phyloP scores from a whole-genome alignment of 1,284 basidiomycete genomes.

The Rhodotorula sp. region DNA sequence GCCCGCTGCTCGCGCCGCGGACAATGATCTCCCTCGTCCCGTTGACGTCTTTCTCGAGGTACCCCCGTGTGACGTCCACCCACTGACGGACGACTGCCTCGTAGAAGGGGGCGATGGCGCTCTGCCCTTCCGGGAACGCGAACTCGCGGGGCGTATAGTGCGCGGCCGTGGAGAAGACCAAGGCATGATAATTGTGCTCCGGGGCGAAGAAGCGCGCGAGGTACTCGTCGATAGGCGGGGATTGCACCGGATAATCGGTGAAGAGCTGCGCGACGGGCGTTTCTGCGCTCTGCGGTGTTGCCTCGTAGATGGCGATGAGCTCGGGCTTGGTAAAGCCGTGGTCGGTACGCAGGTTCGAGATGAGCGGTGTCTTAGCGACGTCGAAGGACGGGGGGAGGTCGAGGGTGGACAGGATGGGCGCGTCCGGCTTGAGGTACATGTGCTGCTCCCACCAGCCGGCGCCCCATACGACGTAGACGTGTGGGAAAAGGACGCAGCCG shows the following conservation, averaged over 20 bases:
- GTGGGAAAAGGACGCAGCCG: conserved; percentile 1
- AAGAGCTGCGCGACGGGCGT: neutral
- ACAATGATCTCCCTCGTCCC: neutral
- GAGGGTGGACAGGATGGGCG: neutral
- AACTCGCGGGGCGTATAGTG: conserved; percentile 11
- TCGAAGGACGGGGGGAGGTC: neutral
- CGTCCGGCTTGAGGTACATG: neutral
- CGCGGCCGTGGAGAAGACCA: conserved; percentile 5
- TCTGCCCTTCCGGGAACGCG: neutral
- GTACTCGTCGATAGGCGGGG: neutral
- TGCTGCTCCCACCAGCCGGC: conserved; percentile 9
- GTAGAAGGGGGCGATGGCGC: neutral
- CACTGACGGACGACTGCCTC: neutral
- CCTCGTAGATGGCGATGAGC: conserved; percentile 1
- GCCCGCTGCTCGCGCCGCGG: conserved; percentile 5
- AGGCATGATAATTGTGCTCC: neutral
- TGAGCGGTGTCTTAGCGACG: neutral
- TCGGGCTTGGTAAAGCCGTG: conserved; percentile 8
- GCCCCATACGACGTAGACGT: conserved; percentile 4
- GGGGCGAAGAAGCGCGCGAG: conserved; percentile 4
- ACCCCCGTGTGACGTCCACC: neutral
- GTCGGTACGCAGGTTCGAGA: conserved; percentile 10
- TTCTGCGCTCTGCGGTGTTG: neutral
- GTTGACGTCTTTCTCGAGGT: neutral
- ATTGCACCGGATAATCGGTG: conserved; percentile 8